Evolutionary conservation across 805 yeast species (phyloP), one percentile per base, ranked within the genome.

Genomic region (Candida xyloterini): DNA sequence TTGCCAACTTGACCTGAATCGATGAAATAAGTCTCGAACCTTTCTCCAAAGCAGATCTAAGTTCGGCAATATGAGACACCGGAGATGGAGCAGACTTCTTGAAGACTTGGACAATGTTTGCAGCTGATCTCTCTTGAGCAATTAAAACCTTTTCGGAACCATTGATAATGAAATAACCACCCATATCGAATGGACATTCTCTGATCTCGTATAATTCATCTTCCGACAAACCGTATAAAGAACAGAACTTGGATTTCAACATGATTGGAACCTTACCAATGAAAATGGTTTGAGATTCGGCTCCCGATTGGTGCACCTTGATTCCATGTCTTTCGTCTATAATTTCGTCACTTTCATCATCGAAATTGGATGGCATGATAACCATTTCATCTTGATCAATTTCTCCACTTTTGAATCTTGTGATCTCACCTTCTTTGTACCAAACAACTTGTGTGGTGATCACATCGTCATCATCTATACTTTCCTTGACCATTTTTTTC

Each of bases 111-210:
- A 93, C 99, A 51, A 93, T 93, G 61, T 93, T 93, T 34, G 99
- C 99, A 10, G 99, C 98, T 44, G 93, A 81, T 64, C 99, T 80
- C 67, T 93, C 99, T 68, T 93, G 99, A 23, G 99, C 99, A 70
- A 93, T 93, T 57, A 93, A 73, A 41, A 93, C 99, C 65, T 93
- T 93, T 64, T 93, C 99, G 15, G 97, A 88, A 56, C 99, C 99
- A 69, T 93, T 93, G 60, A 93, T 93, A 53, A 93, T 90, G 62
- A 93, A 93, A 66, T 93, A 93, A 47, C 99, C 99, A 65, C 99
- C 99, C 95, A 93, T 95, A 74, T 93, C 99, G 66, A 87, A 93
- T 23, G 99, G 99, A 69, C 99, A 93, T 68, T 93, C 99, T 66
- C 93, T 90, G 60, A 93, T 77, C 55, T 89, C 95, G 67, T 90